Evolutionary conservation across 106 monocot genomes (phyloP).

Genomic region (Dendrobium nobile): DNA sequence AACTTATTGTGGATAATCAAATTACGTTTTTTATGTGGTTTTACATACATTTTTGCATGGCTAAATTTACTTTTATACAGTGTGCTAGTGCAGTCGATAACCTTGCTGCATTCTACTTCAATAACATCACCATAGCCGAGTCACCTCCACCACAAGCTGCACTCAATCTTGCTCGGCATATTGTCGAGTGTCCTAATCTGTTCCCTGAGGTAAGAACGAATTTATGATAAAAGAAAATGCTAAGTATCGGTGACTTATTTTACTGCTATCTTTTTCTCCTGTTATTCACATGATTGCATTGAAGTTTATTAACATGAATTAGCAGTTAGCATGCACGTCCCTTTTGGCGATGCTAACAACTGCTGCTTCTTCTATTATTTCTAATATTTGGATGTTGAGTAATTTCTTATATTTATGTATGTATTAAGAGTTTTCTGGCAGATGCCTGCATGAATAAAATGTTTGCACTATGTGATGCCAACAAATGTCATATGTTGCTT

Average conservation of each 20-base stretch:
- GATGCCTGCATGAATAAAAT: no score
- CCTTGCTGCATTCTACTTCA: conserved; percentile 88
- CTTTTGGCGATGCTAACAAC: no score
- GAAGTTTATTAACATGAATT: background rate
- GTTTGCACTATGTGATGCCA: no score
- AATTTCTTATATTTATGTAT: background rate
- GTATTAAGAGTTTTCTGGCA: no score
- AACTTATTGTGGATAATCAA: background rate
- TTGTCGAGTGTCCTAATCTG: conserved; percentile 76
- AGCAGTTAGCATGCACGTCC: background rate
- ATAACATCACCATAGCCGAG: conserved; percentile 73
- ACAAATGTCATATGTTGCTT: no score
- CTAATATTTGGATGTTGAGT: background rate
- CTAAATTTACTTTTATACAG: conserved; percentile 22
- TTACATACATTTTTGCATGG: background rate
- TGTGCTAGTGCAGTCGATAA: conserved; percentile 94
- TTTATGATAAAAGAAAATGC: conserved; percentile 1
- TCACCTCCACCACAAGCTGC: conserved; percentile 62
- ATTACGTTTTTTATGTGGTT: background rate
- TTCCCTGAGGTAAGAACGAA: conserved; percentile 68
- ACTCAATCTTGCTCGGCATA: conserved; percentile 76
- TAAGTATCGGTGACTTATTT: background rate
- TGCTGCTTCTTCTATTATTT: background rate
- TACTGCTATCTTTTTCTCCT: background rate
- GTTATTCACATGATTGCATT: background rate